Conservation (phyloP, 805 yeast genomes). For the Candida chauliodis region DNA sequence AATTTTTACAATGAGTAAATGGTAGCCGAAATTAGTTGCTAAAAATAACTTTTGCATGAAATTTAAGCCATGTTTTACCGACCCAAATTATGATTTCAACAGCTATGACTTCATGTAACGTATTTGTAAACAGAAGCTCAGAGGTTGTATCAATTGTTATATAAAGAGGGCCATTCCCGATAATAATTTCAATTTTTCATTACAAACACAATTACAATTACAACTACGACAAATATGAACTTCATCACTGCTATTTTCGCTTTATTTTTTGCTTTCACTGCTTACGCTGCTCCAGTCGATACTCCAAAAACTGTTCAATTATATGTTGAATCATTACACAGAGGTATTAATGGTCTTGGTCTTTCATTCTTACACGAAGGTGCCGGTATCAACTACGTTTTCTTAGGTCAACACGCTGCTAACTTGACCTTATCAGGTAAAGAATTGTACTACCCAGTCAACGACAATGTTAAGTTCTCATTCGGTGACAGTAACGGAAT, state of each 20-base stretch:
- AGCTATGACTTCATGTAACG: too few relatives aligned
- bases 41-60: too few relatives aligned
- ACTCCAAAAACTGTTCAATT: constrained; percentile 15
- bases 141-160: too few relatives aligned
- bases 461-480: not conserved
- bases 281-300: constrained; percentile 5
- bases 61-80: too few relatives aligned
- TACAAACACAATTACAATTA: not conserved
- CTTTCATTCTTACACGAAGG: constrained; percentile 37
- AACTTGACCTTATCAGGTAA: not conserved
- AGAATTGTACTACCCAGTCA: not conserved
- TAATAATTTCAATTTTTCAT: not conserved
- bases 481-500: constrained; percentile 7
- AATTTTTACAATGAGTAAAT: too few relatives aligned
- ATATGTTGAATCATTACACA: constrained; percentile 21
- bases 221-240: not conserved
- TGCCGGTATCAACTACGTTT: constrained; percentile 41
- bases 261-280: constrained; percentile 7
- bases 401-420: constrained; percentile 14
- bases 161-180: not conserved
- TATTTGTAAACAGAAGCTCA: too few relatives aligned
- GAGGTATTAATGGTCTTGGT: constrained; percentile 24
- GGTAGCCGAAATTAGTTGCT: too few relatives aligned
- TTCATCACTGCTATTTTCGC: constrained; percentile 2
- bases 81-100: too few relatives aligned